Evolutionary conservation across 345 rosid species (phyloP), one percentile per base, ranked within the genome.

Genomic region (Citrus medica): DNA sequence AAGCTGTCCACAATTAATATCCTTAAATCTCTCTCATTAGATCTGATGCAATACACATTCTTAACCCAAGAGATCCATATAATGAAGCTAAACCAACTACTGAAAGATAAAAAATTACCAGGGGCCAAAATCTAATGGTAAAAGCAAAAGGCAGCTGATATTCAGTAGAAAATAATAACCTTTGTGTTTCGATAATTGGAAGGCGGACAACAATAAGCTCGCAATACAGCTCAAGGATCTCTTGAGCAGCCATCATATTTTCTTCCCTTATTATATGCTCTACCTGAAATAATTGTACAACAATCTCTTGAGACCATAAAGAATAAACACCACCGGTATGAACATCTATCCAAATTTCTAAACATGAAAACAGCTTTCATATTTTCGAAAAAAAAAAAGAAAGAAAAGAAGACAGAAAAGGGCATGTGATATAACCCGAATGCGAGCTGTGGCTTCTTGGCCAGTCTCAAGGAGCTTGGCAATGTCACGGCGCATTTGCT

Each of bases 241-340:
- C 99, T 83, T 96, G 99, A 73, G 98, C 98, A 77, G 95, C 98
- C 98, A 92, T 92, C 98, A 91, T 94, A 78, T 94, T 96, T 87
- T 96, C 98, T 88, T 96, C 99, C 73, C 99, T 88, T 65, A 94
- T 82, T 68, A 96, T 88, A 87, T 96, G 97, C 81, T 96, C 99
- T 72, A 96, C 98, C 99, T 96, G 84, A 53, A 80, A 83, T 4
- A 19, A 17, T 13, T 12, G 51, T 46, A 46, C 17, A 69, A 27
- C 27, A 2, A 66, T 48, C 48, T 19, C 10, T 25, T 28, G 3
- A 74, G 68, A 78, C 32, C 32, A 74, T 30, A 24, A 67, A 24
- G 56, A 25, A 55, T 67, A 16, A 67, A 9, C 64, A 40, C 13
- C 8, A 19, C 74, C 55, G 37, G 55, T 42, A 51, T 51, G 55